Evolutionary conservation across 2,329 filamentous ascomycete genomes (phyloP).

Genomic region (Aspergillus transmontanensis): DNA sequence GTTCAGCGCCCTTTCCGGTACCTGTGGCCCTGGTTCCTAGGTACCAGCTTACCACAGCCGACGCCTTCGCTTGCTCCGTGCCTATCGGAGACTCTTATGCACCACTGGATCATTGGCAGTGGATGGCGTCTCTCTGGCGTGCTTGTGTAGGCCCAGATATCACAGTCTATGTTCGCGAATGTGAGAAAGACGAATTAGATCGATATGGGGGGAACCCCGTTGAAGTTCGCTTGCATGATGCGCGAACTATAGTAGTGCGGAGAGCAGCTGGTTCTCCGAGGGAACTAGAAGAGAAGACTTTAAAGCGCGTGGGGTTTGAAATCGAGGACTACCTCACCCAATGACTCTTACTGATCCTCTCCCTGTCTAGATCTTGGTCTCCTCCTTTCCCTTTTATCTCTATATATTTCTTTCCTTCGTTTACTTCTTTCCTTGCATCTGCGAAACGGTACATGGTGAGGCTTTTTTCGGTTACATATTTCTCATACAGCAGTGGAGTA

Average conservation of each 20-base stretch:
- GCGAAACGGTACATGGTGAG: background rate
- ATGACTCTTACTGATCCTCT: conserved; percentile 22
- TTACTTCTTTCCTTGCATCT: background rate
- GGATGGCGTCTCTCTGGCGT: conserved; percentile 93
- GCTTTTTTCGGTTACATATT: conserved; percentile 4
- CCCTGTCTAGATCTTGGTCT: conserved; percentile 1
- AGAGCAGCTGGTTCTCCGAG: conserved; percentile 35
- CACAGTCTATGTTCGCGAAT: conserved; percentile 48
- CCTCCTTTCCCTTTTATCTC: conserved; percentile 3
- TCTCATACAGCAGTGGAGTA: background rate
- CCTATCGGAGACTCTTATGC: conserved; percentile 77
- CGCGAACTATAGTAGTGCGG: conserved; percentile 56
- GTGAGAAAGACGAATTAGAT: conserved; percentile 43
- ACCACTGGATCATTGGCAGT: conserved; percentile 92
- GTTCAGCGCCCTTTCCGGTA: conserved; percentile 36
- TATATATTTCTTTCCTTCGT: background rate
- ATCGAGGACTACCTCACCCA: conserved; percentile 69
- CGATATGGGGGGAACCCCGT: conserved; percentile 51
- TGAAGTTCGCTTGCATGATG: conserved; percentile 57
- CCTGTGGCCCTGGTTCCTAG: conserved; percentile 77
- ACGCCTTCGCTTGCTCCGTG: conserved; percentile 72
- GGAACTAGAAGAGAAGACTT: conserved; percentile 66
- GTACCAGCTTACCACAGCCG: conserved; percentile 78
- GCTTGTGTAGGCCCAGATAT: conserved; percentile 78
- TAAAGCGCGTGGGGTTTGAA: conserved; percentile 81